phyloP scores from a whole-genome alignment of 441 rosid species.

The Mallotus japonicus region DNA sequence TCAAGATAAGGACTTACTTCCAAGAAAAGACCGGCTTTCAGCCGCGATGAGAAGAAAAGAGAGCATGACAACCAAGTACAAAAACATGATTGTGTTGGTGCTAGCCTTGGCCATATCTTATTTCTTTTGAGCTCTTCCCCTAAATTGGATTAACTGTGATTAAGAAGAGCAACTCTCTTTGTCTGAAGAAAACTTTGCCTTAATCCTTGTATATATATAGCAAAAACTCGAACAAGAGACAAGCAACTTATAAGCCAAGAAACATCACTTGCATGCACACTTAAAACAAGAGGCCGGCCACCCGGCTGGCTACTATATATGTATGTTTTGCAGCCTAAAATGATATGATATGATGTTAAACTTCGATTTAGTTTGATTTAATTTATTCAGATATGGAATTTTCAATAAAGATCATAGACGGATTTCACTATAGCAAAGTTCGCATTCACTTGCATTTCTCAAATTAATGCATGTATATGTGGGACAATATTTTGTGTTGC shows the following conservation, averaged over 20 bases:
- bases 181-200: background rate
- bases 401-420: background rate
- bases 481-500: too few relatives aligned
- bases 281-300: conserved; percentile 20
- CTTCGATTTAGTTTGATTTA: background rate
- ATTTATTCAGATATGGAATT: background rate
- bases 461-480: too few relatives aligned
- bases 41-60: conserved; percentile 11
- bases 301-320: background rate
- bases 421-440: background rate
- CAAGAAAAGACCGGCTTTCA: conserved; percentile 8
- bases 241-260: background rate
- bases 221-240: background rate
- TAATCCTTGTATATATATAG: background rate
- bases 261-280: background rate
- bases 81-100: background rate
- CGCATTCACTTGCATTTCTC: too few relatives aligned
- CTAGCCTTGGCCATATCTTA: background rate
- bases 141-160: too few relatives aligned
- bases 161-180: background rate
- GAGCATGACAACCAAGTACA: conserved; percentile 11
- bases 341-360: background rate
- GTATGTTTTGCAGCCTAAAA: background rate
- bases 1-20: background rate
- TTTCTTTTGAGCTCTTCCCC: too few relatives aligned